Percentiles rank a stretch among this genome's conserved stretches.
phyloP scores from a whole-genome alignment of 495 filamentous ascomycete species.

The Aspergillus panamensis region DNA sequence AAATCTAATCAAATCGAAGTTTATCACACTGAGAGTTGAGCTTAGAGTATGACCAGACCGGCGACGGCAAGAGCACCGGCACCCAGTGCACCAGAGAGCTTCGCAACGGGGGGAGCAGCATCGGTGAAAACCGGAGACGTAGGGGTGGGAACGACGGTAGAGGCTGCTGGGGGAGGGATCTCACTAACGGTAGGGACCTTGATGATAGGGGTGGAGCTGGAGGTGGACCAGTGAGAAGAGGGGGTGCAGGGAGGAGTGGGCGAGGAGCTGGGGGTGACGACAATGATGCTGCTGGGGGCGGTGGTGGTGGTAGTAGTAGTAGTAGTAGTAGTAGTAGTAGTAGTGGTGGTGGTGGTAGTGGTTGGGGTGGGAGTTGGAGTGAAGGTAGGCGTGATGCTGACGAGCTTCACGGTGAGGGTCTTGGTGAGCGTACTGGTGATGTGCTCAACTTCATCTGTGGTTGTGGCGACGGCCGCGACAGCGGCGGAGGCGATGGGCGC shows the following conservation, averaged over 20 bases:
- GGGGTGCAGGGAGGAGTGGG: conserved; percentile 17
- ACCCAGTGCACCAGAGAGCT: conserved; percentile 33
- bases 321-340: conserved; percentile 17
- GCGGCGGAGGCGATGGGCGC: conserved; percentile 34
- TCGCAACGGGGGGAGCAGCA: conserved; percentile 29
- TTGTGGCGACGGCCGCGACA: conserved; percentile 33
- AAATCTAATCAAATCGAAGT: background rate
- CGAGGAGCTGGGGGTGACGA: conserved; percentile 12
- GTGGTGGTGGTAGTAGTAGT: conserved; percentile 10
- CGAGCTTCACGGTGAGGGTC: conserved; percentile 35
- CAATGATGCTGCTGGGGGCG: conserved; percentile 13
- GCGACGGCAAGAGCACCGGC: conserved; percentile 44
- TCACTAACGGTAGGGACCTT: conserved; percentile 6
- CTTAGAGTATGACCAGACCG: conserved; percentile 42
- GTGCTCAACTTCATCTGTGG: conserved; percentile 27
- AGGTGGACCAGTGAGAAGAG: conserved; percentile 21
- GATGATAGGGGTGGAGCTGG: conserved; percentile 15
- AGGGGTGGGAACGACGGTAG: conserved; percentile 21
- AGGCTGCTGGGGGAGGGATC: conserved; percentile 22
- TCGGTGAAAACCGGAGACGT: conserved; percentile 28
- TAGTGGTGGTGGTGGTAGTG: conserved; percentile 14
- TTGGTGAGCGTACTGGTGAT: conserved; percentile 17
- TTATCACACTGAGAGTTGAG: background rate
- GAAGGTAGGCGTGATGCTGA: conserved; percentile 30
- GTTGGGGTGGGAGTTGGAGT: conserved; percentile 22